Base-by-base conservation (phyloP, 371 early-diverging fungal species). In the Mortierella sp. region DNA sequence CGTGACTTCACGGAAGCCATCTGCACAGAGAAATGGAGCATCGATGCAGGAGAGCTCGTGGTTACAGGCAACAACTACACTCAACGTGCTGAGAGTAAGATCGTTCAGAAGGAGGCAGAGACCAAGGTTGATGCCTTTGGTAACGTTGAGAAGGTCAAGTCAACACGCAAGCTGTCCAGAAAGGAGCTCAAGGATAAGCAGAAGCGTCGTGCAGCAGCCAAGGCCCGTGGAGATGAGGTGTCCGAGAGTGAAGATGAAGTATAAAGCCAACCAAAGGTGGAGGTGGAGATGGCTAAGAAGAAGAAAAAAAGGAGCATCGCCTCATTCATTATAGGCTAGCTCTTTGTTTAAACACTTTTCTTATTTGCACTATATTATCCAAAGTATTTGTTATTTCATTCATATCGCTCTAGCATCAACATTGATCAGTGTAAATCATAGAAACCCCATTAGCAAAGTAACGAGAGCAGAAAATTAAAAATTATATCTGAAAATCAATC, bases 1-100 rank as follows among this genome's bases (percentile, higher is more conserved):
- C 86, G 91, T 64, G 90, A 90, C 73, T 94, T 94, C 86, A 86
- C 91, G 47, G 90, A 90, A 71, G 89, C 88, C 30, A 87, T 91
- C 45, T 93, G 93, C 84, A 84, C 84, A 40, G 93, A 93, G 87
- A 89, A 91, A 64, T 94, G 92, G 91, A 88, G 90, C 75, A 92
- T 95, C 70, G 93, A 95, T 54, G 87, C 83, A 30, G 94, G 95
- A 76, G 79, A 86, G 58, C 86, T 90, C 18, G 64, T 76, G 9
- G 77, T 79, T 14, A 77, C 77, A 14, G 84, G 84, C 45, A 75
- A 75, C 75, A 76, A 79, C 61, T 78, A 84, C 45, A 70, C 77
- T 14, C 70, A 71, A 37, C 73, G 74, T 20, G 67, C 68, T 2
- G 74, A 70, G 62, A 75, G 70, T 62, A 84, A 79, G 77, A 76